Percentiles rank a stretch among this genome's conserved stretches.
These are phyloP conservation scores for Metschnikowia rubicola DNA, from an alignment of 805 yeast genomes.

Conservation along the genomic window DNA sequence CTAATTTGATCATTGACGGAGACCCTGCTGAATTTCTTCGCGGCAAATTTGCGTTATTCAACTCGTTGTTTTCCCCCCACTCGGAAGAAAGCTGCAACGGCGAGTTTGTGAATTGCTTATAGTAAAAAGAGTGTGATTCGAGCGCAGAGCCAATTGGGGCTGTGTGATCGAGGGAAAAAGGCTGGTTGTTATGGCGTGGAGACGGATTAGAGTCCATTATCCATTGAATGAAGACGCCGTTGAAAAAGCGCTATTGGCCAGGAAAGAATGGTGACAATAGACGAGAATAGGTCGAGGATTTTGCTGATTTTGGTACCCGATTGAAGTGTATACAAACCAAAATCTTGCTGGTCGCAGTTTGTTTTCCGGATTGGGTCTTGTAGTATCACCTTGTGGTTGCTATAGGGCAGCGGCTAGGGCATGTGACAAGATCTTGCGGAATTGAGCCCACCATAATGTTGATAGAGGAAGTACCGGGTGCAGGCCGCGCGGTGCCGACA, in stretches of 20 bases:
- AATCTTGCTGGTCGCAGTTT: too few species aligned
- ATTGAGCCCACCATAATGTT: too few species aligned
- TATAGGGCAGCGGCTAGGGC: too few species aligned
- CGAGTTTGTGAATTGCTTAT: constrained; percentile 6
- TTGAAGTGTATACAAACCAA: too few species aligned
- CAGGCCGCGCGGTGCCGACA: too few species aligned
- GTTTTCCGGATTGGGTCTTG: too few species aligned
- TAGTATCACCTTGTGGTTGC: too few species aligned
- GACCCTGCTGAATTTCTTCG: too few species aligned
- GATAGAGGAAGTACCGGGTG: too few species aligned
- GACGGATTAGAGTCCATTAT: constrained; percentile 10
- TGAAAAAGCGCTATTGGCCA: background rate
- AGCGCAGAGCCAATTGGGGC: background rate
- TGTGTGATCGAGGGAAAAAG: constrained; percentile 4
- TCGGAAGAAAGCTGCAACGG: constrained; percentile 13
- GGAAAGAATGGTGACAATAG: background rate
- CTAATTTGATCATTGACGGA: constrained; percentile 6
- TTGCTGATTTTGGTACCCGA: too few species aligned
- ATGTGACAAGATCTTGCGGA: too few species aligned
- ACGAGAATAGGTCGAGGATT: too few species aligned
- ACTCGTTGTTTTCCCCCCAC: constrained; percentile 10
- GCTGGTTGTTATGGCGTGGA: constrained; percentile 6
- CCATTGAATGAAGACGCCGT: background rate
- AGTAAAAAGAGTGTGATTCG: background rate
- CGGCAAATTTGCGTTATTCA: background rate